phyloP scores from a whole-genome alignment of 768 basidiomycete genomes.

The Termitomyces sp. region DNA sequence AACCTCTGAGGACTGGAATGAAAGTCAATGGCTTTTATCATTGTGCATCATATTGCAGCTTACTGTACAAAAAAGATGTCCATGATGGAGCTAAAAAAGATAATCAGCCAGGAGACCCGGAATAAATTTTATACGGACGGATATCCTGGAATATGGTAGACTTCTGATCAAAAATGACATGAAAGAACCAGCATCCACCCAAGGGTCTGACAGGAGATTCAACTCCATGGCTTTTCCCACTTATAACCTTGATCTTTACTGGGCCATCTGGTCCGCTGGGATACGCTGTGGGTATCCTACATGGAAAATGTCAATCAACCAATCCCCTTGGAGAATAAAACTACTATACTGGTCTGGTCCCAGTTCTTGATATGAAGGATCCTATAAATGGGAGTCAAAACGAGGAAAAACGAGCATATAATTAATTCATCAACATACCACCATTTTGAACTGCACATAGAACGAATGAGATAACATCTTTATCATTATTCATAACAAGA shows the following conservation, averaged over 20 bases:
- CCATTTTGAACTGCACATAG: constrained; percentile 67
- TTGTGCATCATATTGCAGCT: constrained; percentile 18
- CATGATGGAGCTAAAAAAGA: constrained; percentile 63
- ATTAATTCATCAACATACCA: constrained; percentile 29
- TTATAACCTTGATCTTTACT: constrained; percentile 78
- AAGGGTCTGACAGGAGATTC: constrained; percentile 88
- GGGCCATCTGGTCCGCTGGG: constrained; percentile 67
- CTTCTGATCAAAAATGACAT: constrained; percentile 62
- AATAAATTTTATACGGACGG: constrained; percentile 43
- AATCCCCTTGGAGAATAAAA: neutral
- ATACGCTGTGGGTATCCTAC: constrained; percentile 69
- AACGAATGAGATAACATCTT: constrained; percentile 6
- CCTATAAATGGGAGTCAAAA: constrained; percentile 25
- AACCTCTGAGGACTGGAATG: constrained; percentile 60
- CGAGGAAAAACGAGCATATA: neutral
- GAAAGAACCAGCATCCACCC: constrained; percentile 94
- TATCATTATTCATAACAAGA: constrained; percentile 8
- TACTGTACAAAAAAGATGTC: constrained; percentile 87
- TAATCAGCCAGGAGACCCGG: neutral
- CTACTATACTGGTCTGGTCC: constrained; percentile 50
- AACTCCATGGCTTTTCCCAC: constrained; percentile 81
- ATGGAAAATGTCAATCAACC: neutral
- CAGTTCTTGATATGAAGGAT: constrained; percentile 85
- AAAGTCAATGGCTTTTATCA: neutral
- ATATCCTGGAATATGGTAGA: constrained; percentile 78